phyloP scores from a whole-genome alignment of 2,329 filamentous ascomycete species.

The Pseudofabraea citricarpa region DNA sequence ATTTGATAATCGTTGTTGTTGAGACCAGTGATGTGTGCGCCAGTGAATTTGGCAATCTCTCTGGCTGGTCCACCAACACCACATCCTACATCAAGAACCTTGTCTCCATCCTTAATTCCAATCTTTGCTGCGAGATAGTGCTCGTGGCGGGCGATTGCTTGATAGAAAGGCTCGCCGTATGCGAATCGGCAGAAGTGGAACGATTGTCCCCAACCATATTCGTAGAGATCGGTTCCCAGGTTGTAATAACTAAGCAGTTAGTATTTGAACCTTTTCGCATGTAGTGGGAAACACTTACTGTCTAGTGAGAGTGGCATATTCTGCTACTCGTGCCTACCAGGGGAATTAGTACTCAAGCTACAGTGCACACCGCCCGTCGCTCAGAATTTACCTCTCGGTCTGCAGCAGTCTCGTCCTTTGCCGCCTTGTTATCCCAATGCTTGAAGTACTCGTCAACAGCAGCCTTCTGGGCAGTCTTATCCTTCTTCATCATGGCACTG shows the following conservation, averaged over 20 bases:
- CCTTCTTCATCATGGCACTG: conserved; percentile 80
- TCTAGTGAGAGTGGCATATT: conserved; percentile 90
- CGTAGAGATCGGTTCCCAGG: conserved; percentile 89
- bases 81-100: conserved; percentile 91
- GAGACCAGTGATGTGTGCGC: conserved; percentile 81
- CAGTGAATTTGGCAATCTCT: conserved; percentile 95
- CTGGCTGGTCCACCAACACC: conserved; percentile 93
- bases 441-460: conserved; percentile 94
- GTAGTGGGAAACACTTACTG: conserved; percentile 56
- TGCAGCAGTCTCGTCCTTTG: conserved; percentile 75
- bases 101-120: conserved; percentile 80
- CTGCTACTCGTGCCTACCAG: conserved; percentile 66
- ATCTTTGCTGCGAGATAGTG: conserved; percentile 95
- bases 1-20: conserved; percentile 99
- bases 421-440: conserved; percentile 88
- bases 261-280: neutral
- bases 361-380: too few species aligned
- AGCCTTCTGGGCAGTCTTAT: conserved; percentile 70
- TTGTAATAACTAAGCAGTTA: conserved; percentile 75
- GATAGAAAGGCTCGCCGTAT: conserved; percentile 78
- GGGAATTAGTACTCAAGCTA: conserved; percentile 2
- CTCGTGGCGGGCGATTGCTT: conserved; percentile 93
- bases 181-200: conserved; percentile 99
- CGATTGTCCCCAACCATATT: conserved; percentile 92
- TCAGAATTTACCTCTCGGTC: conserved; percentile 62